Percentiles rank a stretch among this genome's conserved stretches.
Evolutionary conservation across 2,329 filamentous ascomycete genomes (phyloP).

Genomic region (Aspergillus tubingensis): DNA sequence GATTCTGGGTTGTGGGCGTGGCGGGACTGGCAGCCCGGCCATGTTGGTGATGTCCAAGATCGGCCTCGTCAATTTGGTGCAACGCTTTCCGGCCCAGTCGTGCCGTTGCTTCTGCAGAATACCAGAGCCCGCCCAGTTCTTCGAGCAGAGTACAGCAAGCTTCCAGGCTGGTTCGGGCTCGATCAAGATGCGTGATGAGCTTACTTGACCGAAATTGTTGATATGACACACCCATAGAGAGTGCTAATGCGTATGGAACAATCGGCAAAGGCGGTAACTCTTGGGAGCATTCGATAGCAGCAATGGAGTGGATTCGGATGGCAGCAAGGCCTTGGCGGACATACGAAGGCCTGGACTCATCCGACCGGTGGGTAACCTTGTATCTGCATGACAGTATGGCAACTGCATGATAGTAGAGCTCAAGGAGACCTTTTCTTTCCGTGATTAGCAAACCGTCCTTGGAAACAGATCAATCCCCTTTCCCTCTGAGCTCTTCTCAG

Average conservation of each 20-base stretch:
- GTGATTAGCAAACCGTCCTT: slow-evolving; percentile 1
- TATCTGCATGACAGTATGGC: slow-evolving; percentile 60
- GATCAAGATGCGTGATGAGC: slow-evolving; percentile 43
- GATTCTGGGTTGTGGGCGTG: not conserved
- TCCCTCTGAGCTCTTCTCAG: not conserved
- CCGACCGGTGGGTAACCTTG: slow-evolving; percentile 33
- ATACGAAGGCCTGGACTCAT: slow-evolving; percentile 53
- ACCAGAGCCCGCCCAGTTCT: slow-evolving; percentile 38
- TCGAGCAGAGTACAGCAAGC: slow-evolving; percentile 41
- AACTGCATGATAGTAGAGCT: slow-evolving; percentile 59
- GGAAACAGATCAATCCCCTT: not conserved
- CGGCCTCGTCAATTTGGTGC: slow-evolving; percentile 29
- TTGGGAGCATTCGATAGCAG: slow-evolving; percentile 49
- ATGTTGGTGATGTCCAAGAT: slow-evolving; percentile 8
- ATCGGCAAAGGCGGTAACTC: slow-evolving; percentile 56
- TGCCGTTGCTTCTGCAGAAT: slow-evolving; percentile 46
- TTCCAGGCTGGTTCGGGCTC: slow-evolving; percentile 39
- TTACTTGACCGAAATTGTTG: slow-evolving; percentile 57
- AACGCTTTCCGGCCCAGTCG: slow-evolving; percentile 42
- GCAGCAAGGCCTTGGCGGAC: slow-evolving; percentile 58
- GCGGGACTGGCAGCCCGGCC: slow-evolving; percentile 19
- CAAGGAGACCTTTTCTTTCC: slow-evolving; percentile 47
- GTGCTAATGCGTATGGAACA: slow-evolving; percentile 57
- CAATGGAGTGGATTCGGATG: slow-evolving; percentile 56
- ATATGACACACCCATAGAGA: slow-evolving; percentile 59